A percentile compares a stretch with the other conserved stretches of the same genome.
Conservation (phyloP, 257 asterid species). For the Echium plantagineum region DNA sequence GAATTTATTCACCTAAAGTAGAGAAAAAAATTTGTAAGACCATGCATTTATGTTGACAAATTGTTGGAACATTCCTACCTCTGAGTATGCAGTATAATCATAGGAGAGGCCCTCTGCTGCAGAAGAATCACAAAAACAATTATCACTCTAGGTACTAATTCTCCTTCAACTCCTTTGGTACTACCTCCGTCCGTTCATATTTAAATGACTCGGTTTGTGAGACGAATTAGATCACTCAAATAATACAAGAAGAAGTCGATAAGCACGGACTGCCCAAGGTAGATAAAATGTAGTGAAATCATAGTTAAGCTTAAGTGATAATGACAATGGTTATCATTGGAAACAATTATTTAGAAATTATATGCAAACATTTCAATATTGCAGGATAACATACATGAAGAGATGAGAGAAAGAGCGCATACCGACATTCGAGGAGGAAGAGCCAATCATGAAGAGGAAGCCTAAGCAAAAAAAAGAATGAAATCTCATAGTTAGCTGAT, state of each 20-base stretch:
- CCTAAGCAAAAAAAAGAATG: neutral
- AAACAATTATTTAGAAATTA: too few relatives aligned
- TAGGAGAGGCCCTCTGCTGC: slow-evolving; percentile 16
- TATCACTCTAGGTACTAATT: neutral
- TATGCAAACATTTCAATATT: too few relatives aligned
- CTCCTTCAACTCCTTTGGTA: too few relatives aligned
- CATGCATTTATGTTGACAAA: too few relatives aligned
- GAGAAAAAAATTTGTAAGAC: neutral
- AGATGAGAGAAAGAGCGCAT: slow-evolving; percentile 1
- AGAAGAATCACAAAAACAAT: neutral
- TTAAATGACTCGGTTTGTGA: too few relatives aligned
- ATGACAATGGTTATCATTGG: too few relatives aligned
- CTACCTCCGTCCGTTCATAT: too few relatives aligned
- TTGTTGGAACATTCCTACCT: slow-evolving; percentile 8
- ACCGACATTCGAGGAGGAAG: slow-evolving; percentile 14
- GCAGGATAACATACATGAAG: neutral
- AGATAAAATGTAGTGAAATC: too few relatives aligned
- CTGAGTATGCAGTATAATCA: slow-evolving; percentile 24
- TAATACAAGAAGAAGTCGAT: too few relatives aligned
- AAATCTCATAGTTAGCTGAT: slow-evolving; percentile 8
- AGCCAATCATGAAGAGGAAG: neutral
- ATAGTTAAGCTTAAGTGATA: too few relatives aligned
- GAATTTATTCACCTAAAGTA: neutral
- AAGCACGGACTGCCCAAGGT: too few relatives aligned
- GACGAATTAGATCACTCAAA: too few relatives aligned